phyloP scores from a whole-genome alignment of 2,329 filamentous ascomycete genomes.

The Beauveria sp. region DNA sequence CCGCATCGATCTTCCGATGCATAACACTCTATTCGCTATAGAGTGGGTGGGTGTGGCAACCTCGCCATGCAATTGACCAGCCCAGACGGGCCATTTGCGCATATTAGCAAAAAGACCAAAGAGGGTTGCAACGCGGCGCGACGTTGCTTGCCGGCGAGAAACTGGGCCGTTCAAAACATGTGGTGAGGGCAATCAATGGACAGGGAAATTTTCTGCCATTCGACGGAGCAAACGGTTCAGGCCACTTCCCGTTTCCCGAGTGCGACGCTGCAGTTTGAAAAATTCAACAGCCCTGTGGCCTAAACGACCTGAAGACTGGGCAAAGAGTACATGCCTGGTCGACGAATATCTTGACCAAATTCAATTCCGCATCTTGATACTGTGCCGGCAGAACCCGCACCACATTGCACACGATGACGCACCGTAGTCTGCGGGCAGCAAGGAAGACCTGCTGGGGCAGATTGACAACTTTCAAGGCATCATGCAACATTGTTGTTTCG shows the following conservation, averaged over 20 bases:
- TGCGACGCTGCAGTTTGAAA: not conserved
- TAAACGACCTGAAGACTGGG: no score
- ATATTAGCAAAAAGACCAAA: no score
- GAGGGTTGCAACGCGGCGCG: no score
- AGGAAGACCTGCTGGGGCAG: not conserved
- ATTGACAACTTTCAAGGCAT: not conserved
- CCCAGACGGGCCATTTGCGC: no score
- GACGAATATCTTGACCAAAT: not conserved
- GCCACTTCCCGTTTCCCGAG: not conserved
- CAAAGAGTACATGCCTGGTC: no score
- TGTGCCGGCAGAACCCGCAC: not conserved
- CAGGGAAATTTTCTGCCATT: no score
- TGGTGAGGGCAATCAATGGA: no score
- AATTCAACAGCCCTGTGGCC: no score
- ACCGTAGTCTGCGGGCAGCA: not conserved
- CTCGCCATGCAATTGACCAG: no score
- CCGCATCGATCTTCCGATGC: constrained; percentile 9
- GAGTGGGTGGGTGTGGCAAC: not conserved
- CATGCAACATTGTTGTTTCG: not conserved
- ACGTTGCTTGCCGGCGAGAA: no score
- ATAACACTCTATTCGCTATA: constrained; percentile 4
- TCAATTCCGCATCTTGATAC: not conserved
- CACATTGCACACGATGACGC: not conserved
- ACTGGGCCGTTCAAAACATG: no score
- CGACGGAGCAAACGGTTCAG: not conserved